Percentiles rank a stretch among this genome's conserved stretches.
phyloP scores from a whole-genome alignment of 108 stramenopile species.

The Nitzschia putrida region DNA sequence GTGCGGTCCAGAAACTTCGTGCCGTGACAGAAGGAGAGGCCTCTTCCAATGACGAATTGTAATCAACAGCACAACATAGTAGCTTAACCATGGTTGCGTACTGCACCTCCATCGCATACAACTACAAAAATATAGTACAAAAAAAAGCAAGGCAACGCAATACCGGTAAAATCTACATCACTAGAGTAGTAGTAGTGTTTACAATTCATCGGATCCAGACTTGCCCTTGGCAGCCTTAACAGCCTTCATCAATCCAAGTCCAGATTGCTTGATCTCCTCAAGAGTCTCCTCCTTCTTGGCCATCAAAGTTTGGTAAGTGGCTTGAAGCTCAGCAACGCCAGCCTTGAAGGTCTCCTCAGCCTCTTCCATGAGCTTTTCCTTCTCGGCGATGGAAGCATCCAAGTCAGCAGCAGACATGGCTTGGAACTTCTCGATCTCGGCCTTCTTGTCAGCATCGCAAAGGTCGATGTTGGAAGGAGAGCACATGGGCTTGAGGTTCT shows the following conservation, averaged over 20 bases:
- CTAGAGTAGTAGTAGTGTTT: constrained; percentile 26
- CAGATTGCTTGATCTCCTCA: constrained; percentile 77
- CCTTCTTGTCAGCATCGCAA: constrained; percentile 77
- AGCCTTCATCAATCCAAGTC: constrained; percentile 87
- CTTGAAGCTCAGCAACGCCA: constrained; percentile 72
- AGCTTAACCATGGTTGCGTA: no score
- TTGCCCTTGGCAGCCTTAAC: constrained; percentile 66
- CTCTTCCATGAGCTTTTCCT: constrained; percentile 70
- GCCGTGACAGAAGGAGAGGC: neutral
- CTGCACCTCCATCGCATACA: no score
- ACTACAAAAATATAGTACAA: no score
- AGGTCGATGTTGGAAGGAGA: constrained; percentile 67
- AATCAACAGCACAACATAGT: neutral
- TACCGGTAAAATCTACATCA: no score
- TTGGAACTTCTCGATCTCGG: constrained; percentile 66
- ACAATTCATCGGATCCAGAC: constrained; percentile 62
- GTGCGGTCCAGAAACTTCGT: constrained; percentile 1
- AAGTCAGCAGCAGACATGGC: constrained; percentile 58
- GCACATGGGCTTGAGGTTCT: constrained; percentile 67
- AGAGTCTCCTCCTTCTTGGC: constrained; percentile 72
- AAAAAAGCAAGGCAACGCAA: no score
- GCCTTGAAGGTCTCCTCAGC: constrained; percentile 68
- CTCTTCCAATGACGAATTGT: neutral
- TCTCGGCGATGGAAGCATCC: constrained; percentile 55
- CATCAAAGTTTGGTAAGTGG: constrained; percentile 57